Conservation (phyloP, 768 basidiomycete genomes). For the Xanthoconium stramineum region DNA sequence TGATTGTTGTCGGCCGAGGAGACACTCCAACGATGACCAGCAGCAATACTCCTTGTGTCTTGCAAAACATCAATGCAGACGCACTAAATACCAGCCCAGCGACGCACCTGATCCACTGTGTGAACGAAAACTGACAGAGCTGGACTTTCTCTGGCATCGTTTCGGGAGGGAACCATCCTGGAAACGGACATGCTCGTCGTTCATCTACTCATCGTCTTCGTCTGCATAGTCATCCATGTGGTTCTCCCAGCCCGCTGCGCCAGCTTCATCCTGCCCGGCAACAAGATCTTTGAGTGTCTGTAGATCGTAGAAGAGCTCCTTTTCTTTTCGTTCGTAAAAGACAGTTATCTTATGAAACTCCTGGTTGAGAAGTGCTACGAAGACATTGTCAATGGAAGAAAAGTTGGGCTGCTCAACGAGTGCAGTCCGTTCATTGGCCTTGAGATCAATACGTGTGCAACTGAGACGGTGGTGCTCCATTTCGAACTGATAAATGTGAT, state of each 20-base stretch:
- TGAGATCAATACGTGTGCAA: slow-evolving; percentile 48
- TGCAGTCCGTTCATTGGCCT: slow-evolving; percentile 57
- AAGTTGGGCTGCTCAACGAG: slow-evolving; percentile 44
- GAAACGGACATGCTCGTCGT: slow-evolving; percentile 22
- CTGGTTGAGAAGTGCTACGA: slow-evolving; percentile 71
- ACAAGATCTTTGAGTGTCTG: slow-evolving; percentile 56
- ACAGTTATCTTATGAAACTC: slow-evolving; percentile 76
- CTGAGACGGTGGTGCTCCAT: slow-evolving; percentile 61
- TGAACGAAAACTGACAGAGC: slow-evolving; percentile 22
- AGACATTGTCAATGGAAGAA: slow-evolving; percentile 53
- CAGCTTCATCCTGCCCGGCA: slow-evolving; percentile 55
- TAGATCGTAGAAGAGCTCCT: slow-evolving; percentile 62
- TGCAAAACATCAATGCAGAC: not conserved
- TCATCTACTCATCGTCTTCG: slow-evolving; percentile 45
- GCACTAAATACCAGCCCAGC: not conserved
- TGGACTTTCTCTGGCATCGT: slow-evolving; percentile 37
- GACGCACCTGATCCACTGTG: slow-evolving; percentile 24
- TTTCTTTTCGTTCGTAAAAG: slow-evolving; percentile 79
- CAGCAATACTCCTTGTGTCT: slow-evolving; percentile 10
- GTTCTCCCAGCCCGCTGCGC: slow-evolving; percentile 45
- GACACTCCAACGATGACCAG: slow-evolving; percentile 37
- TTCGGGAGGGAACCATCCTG: slow-evolving; percentile 27
- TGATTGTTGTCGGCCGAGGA: slow-evolving; percentile 45
- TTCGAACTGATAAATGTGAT: slow-evolving; percentile 81
- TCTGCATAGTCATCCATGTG: slow-evolving; percentile 48